Percentiles rank a stretch among this genome's conserved stretches.
Conservation (phyloP, 2,329 filamentous ascomycete species). For the Alternaria incomplexa region DNA sequence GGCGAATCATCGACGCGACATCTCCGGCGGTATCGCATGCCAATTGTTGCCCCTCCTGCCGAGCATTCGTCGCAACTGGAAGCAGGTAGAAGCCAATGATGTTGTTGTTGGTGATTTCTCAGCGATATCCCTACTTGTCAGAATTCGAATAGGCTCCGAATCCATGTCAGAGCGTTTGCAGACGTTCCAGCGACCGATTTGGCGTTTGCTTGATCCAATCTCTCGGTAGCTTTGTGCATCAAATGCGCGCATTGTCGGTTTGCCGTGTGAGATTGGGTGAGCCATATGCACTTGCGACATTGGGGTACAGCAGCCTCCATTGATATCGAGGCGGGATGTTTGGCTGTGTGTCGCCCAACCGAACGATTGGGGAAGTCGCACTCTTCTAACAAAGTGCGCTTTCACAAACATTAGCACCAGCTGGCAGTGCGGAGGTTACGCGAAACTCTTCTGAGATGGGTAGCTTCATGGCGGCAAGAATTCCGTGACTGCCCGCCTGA, state of each 20-base stretch:
- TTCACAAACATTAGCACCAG: neutral
- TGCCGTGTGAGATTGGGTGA: neutral
- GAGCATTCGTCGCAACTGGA: conserved; percentile 15
- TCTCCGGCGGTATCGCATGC: conserved; percentile 29
- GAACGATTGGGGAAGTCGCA: neutral
- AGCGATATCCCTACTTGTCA: neutral
- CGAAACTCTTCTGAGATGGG: neutral
- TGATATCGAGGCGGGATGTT: neutral
- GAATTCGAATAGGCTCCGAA: neutral
- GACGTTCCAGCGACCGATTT: neutral
- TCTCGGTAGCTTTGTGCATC: neutral
- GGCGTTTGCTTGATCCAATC: neutral
- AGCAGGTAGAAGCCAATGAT: neutral
- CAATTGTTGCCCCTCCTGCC: conserved; percentile 19
- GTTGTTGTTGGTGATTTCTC: neutral
- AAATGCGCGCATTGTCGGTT: neutral
- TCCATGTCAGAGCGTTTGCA: neutral
- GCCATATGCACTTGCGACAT: neutral
- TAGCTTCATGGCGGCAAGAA: neutral
- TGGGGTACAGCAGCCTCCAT: neutral
- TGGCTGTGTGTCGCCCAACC: neutral
- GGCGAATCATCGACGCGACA: conserved; percentile 27
- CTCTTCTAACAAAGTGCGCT: neutral
- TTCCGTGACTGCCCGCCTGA: neutral
- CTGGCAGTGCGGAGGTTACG: neutral